Percentiles rank a stretch among this genome's conserved stretches.
These are phyloP conservation scores for Areca catechu DNA, from an alignment of 176 grass and related monocot genomes.

Conservation along the genomic window DNA sequence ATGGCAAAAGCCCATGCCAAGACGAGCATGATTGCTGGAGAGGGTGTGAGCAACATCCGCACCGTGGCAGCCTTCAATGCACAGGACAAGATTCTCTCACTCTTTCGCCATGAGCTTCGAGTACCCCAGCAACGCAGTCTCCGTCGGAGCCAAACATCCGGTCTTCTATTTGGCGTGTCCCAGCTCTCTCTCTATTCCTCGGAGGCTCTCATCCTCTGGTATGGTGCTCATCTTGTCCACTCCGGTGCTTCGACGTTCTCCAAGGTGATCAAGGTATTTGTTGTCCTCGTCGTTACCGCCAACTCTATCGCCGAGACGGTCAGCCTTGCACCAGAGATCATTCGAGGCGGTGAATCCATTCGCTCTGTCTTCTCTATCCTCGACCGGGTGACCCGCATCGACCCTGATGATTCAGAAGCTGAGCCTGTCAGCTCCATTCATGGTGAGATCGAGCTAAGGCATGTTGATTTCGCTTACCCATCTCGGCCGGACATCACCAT, in stretches of 20 bases:
- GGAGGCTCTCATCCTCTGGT: conserved; percentile 92
- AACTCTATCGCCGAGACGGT: conserved; percentile 88
- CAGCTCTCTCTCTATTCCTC: conserved; percentile 86
- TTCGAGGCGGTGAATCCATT: conserved; percentile 77
- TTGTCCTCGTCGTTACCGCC: conserved; percentile 90
- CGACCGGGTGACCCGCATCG: conserved; percentile 61
- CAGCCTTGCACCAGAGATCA: conserved; percentile 80
- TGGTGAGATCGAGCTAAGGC: conserved; percentile 83
- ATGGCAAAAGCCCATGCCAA: conserved; percentile 86
- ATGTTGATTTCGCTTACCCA: conserved; percentile 74
- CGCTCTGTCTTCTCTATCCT: conserved; percentile 83
- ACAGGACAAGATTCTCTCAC: conserved; percentile 61
- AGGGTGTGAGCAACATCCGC: conserved; percentile 92
- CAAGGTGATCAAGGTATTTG: conserved; percentile 97
- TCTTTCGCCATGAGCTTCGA: conserved; percentile 67
- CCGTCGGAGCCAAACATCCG: conserved; percentile 74
- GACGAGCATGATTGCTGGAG: conserved; percentile 89
- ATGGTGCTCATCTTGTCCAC: conserved; percentile 70
- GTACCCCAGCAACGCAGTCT: conserved; percentile 71
- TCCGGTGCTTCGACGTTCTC: conserved; percentile 75
- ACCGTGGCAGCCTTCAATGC: conserved; percentile 97
- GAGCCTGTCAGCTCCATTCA: conserved; percentile 52
- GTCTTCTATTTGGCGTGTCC: conserved; percentile 76
- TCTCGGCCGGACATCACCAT: conserved; percentile 65
- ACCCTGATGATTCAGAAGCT: conserved; percentile 71